Conservation (phyloP, 768 basidiomycete genomes). For the Tubosaeta sp. region DNA sequence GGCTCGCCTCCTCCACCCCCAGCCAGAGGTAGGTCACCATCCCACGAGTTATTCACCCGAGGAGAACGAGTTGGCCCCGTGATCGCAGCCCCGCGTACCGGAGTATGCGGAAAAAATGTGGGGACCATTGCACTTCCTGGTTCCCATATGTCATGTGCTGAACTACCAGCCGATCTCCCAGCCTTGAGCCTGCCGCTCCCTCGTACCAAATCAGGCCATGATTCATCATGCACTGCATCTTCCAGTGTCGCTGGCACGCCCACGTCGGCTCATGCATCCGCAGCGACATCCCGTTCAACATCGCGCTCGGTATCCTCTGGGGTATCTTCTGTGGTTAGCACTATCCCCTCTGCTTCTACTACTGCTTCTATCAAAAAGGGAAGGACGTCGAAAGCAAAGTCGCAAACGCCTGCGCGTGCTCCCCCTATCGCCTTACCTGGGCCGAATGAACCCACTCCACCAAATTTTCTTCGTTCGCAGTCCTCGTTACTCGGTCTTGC, state of each 20-base stretch:
- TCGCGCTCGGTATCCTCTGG: conserved; percentile 8
- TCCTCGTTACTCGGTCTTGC: conserved; percentile 67
- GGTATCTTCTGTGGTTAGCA: conserved; percentile 7
- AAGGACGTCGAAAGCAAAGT: conserved; percentile 34
- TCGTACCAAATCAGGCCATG: conserved; percentile 17
- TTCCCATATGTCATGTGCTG: conserved; percentile 80
- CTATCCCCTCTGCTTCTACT: background rate
- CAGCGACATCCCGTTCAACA: conserved; percentile 10
- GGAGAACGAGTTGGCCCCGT: conserved; percentile 14
- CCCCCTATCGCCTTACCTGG: conserved; percentile 62
- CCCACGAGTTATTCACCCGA: conserved; percentile 36
- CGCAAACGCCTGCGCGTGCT: conserved; percentile 42
- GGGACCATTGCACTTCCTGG: conserved; percentile 98
- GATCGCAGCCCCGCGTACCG: conserved; percentile 26
- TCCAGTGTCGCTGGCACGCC: conserved; percentile 16
- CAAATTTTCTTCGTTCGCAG: conserved; percentile 72
- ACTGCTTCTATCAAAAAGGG: conserved; percentile 27
- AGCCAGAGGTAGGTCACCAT: conserved; percentile 71
- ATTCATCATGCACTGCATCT: conserved; percentile 36
- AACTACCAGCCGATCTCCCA: conserved; percentile 79
- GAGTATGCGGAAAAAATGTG: conserved; percentile 53
- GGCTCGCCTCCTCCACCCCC: conserved; percentile 75
- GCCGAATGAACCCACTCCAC: conserved; percentile 55
- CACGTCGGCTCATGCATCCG: background rate
- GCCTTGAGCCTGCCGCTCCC: conserved; percentile 48